Conservation (phyloP, 148 eudicot genomes). For the Talinum fruticosum region DNA sequence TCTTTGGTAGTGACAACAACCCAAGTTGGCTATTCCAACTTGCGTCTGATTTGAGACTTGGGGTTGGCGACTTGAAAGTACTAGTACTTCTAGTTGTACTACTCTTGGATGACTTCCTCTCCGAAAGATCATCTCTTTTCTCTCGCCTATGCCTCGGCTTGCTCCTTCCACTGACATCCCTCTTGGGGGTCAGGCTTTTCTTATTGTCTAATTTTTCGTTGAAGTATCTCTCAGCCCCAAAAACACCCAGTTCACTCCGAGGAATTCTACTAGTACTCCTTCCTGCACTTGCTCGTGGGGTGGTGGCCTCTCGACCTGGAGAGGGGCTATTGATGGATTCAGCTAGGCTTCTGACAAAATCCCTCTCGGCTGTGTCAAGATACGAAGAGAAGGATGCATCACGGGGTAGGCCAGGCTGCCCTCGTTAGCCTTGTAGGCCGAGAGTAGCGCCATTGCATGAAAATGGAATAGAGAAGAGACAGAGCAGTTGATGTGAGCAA, state of each 20-base stretch:
- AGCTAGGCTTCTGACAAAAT: constrained; percentile 40
- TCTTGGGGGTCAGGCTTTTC: constrained; percentile 4
- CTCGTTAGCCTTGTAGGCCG: constrained; percentile 22
- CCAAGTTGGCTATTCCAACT: constrained; percentile 51
- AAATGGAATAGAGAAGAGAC: neutral
- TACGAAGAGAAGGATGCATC: constrained; percentile 77
- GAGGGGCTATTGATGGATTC: constrained; percentile 34
- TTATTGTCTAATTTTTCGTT: constrained; percentile 27
- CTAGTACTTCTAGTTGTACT: constrained; percentile 4
- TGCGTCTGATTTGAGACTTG: constrained; percentile 42
- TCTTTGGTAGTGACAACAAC: constrained; percentile 30
- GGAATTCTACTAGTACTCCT: constrained; percentile 17
- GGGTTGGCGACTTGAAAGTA: constrained; percentile 31
- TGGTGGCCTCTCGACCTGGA: constrained; percentile 20
- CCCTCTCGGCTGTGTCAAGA: constrained; percentile 50
- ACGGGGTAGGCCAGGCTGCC: constrained; percentile 32
- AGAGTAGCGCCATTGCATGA: constrained; percentile 35
- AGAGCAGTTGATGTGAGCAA: neutral
- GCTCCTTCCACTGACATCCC: constrained; percentile 10
- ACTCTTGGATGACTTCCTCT: constrained; percentile 14
- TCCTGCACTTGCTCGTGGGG: constrained; percentile 14
- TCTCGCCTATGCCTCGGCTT: constrained; percentile 13
- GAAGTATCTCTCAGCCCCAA: constrained; percentile 63
- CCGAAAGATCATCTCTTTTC: constrained; percentile 18
- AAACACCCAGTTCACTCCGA: constrained; percentile 44